These are phyloP conservation scores for Boletus insuetus DNA, from an alignment of 768 basidiomycete genomes.

Conservation along the genomic window DNA sequence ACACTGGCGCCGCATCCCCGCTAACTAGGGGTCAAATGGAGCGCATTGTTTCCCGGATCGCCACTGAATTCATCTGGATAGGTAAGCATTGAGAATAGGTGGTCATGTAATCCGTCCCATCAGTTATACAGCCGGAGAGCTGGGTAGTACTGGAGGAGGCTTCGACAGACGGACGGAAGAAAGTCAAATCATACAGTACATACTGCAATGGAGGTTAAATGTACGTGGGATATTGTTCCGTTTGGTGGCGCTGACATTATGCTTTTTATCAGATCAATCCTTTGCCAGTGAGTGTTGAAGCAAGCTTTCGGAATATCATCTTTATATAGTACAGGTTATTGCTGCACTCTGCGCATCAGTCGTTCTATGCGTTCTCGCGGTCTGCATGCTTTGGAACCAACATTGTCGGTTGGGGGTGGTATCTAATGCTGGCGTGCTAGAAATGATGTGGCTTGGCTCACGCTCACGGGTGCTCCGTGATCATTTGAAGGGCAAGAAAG, in stretches of 20 bases:
- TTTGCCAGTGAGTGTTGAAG: not conserved
- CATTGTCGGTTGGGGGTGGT: not conserved
- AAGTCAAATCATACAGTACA: not conserved
- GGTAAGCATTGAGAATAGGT: not conserved
- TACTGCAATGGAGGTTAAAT: not conserved
- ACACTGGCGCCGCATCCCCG: not conserved
- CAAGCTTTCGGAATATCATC: not conserved
- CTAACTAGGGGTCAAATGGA: not conserved
- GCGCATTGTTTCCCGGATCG: not conserved
- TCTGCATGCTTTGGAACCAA: not conserved
- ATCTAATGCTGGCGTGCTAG: not conserved
- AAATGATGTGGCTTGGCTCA: not conserved
- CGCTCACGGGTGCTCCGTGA: not conserved
- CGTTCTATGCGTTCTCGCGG: not conserved
- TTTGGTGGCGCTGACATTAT: not conserved
- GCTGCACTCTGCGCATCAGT: not conserved
- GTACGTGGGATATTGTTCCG: not conserved
- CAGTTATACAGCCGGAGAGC: not conserved
- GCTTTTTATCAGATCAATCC: not conserved
- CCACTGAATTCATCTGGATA: not conserved
- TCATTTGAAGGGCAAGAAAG: not conserved
- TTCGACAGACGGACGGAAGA: not conserved
- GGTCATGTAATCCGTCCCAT: not conserved
- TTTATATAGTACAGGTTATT: not conserved
- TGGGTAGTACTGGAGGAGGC: not conserved